Base-by-base conservation (phyloP, 768 basidiomycete genomes). In the Auricularia cornea region DNA sequence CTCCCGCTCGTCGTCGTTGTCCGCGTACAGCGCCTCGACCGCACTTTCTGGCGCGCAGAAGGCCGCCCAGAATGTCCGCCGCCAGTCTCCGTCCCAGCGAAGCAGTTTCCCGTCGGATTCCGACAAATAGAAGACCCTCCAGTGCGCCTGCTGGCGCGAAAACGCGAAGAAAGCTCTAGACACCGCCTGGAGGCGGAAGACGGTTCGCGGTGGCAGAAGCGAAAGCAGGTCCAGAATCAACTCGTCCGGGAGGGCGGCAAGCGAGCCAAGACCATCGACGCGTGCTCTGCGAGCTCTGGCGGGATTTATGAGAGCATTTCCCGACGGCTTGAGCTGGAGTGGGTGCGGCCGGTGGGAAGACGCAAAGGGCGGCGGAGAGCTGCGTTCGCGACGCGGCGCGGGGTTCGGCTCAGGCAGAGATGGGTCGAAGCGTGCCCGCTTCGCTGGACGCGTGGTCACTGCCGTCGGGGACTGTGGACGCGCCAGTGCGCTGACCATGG, bases 111-210 rank as follows among this genome's bases (percentile, higher is more conserved):
- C 65, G 6, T 60, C 23, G 4, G 62, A 33, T 16, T 33, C 31
- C 28, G 54, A 40, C n/a, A 68, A n/a, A 64, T 65, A 67, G 14
- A 23, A 59, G 14, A 61, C 59, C 40, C 68, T 69, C 66, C 64
- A 70, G 18, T 61, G 52, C 6, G 40, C 60, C 35, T 70, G 65
- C 32, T 63, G 54, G 12, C 59, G 16, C 8, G 59, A 35, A 33
- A 67, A 68, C 1, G 64, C 69, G 51, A 63, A 67, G 33, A 66
- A 60, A 1, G 63, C 60, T 18, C 56, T 38, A 29, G 62, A 64
- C 14, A 59, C 40, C 12, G 60, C 41, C 48, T 66, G 59, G 16
- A 65, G 32, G 12, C 61, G 29, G 20, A 67, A 32, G 16, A 66
- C 57, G n/a, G 64, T 65, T 8, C 29, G 30, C 8, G 63, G 59